Percentiles rank a stretch among this genome's conserved stretches.
Evolutionary conservation across 257 asterid species (phyloP).

Genomic region (Nicotiana noctiflora): DNA sequence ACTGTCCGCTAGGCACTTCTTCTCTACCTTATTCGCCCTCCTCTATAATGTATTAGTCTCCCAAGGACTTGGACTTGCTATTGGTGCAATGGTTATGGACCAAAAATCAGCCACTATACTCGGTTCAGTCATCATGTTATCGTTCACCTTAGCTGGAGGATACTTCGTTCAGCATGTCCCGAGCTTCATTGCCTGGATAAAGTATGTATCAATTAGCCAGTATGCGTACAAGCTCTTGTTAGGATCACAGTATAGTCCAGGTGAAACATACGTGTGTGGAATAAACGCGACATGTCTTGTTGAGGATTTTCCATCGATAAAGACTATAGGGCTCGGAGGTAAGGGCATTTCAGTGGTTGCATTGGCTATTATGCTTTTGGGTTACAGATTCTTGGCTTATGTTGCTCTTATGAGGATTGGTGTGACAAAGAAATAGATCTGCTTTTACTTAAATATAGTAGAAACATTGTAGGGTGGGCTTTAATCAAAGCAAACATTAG

Average conservation of each 20-base stretch:
- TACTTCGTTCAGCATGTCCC: constrained; percentile 66
- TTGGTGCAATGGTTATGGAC: constrained; percentile 68
- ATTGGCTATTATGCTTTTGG: constrained; percentile 50
- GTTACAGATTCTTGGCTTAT: constrained; percentile 60
- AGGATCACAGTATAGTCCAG: constrained; percentile 36
- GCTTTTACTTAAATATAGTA: not conserved
- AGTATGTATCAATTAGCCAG: constrained; percentile 51
- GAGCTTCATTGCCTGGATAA: constrained; percentile 49
- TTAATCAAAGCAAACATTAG: not conserved
- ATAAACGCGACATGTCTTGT: constrained; percentile 28
- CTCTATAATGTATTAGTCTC: constrained; percentile 44
- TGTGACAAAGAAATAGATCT: constrained; percentile 33
- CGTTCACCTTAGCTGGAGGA: constrained; percentile 57
- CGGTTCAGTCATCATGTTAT: constrained; percentile 55
- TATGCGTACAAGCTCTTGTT: constrained; percentile 57
- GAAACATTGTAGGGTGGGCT: not conserved
- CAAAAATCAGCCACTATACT: constrained; percentile 41
- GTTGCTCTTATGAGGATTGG: constrained; percentile 74
- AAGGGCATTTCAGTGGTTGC: constrained; percentile 23
- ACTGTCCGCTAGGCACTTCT: constrained; percentile 28
- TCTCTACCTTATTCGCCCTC: constrained; percentile 33
- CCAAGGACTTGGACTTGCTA: constrained; percentile 76
- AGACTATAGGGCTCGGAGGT: constrained; percentile 43
- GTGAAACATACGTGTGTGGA: constrained; percentile 42
- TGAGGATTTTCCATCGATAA: constrained; percentile 49